These are phyloP conservation scores for Acacia melanoxylon DNA, from an alignment of 306 rosid genomes.

Conservation along the genomic window DNA sequence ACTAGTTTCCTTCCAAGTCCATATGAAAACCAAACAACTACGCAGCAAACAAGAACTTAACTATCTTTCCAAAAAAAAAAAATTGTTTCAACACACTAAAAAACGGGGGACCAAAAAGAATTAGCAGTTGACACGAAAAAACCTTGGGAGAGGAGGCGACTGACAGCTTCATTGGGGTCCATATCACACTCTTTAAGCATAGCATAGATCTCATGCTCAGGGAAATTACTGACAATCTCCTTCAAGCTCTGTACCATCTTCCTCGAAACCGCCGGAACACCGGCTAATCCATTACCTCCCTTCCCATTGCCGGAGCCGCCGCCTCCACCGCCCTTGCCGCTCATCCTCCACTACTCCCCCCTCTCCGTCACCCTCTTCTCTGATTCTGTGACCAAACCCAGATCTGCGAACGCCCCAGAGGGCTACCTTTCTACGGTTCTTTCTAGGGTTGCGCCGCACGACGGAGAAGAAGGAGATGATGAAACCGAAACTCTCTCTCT, in stretches of 20 bases:
- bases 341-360: constrained; percentile 12
- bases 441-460: constrained; percentile 63
- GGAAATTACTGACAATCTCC: constrained; percentile 83
- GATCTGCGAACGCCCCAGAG: constrained; percentile 45
- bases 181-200: constrained; percentile 91
- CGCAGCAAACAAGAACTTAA: neutral
- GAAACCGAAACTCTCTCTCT: constrained; percentile 21
- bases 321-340: constrained; percentile 26
- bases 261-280: constrained; percentile 76
- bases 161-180: constrained; percentile 99
- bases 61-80: neutral
- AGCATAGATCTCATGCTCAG: constrained; percentile 95
- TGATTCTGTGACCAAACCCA: constrained; percentile 17
- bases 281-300: constrained; percentile 60
- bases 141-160: constrained; percentile 98
- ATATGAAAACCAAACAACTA: neutral
- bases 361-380: constrained; percentile 1
- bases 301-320: constrained; percentile 42
- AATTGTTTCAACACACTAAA: neutral
- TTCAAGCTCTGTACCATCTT: constrained; percentile 92
- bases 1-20: neutral
- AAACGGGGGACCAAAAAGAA: no score
- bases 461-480: constrained; percentile 21
- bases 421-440: constrained; percentile 13
- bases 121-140: neutral